Evolutionary conservation across 169 alveolate species (phyloP).

Genomic region (Haemoproteus tartakovskyi): DNA sequence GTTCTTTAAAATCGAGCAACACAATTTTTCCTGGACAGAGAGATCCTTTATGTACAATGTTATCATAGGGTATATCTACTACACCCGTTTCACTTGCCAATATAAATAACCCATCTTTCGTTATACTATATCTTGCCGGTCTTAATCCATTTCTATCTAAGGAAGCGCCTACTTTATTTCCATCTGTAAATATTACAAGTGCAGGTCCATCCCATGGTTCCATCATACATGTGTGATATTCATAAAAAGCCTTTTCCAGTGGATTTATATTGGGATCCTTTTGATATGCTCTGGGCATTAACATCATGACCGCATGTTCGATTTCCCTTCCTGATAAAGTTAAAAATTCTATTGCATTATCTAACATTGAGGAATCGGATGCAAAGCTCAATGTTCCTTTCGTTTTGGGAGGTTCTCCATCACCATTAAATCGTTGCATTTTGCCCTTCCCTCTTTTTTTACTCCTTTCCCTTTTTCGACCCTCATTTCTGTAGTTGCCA

Average conservation of each 20-base stretch:
- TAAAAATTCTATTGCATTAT: conserved; percentile 57
- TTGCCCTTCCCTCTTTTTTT: no score
- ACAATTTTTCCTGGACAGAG: conserved; percentile 76
- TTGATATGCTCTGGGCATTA: conserved; percentile 68
- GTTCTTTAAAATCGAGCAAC: conserved; percentile 69
- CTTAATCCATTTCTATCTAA: conserved; percentile 79
- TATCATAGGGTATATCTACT: conserved; percentile 65
- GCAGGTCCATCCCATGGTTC: conserved; percentile 86
- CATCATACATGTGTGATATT: conserved; percentile 75
- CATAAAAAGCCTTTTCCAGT: conserved; percentile 61
- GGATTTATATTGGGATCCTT: conserved; percentile 63
- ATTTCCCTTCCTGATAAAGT: conserved; percentile 63
- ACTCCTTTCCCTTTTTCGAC: no score
- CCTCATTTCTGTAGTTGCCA: no score
- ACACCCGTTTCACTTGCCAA: conserved; percentile 78
- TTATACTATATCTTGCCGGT: conserved; percentile 74
- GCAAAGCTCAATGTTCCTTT: conserved; percentile 62
- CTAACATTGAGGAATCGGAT: conserved; percentile 57
- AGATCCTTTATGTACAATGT: conserved; percentile 72
- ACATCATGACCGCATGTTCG: conserved; percentile 65
- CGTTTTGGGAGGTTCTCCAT: conserved; percentile 39
- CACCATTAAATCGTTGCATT: no score
- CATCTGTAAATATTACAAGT: conserved; percentile 75
- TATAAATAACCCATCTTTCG: conserved; percentile 69
- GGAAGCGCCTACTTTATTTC: conserved; percentile 76